Base-by-base conservation (phyloP, 306 rosid genomes). In the Pterocarpus macrocarpus region DNA sequence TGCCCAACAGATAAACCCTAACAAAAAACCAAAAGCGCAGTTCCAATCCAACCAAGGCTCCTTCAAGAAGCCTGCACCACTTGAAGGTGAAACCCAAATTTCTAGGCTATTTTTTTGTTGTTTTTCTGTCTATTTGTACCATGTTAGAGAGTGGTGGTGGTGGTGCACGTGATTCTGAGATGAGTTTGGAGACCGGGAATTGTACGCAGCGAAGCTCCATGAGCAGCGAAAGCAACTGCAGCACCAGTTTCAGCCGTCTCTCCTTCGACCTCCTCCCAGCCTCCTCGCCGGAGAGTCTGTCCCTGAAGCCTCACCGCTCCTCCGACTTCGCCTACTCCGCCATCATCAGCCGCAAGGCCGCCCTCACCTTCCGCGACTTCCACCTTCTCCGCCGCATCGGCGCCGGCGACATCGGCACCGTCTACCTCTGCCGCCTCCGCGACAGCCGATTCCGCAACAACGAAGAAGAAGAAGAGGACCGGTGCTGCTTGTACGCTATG, bases 391-490 rank as follows among this genome's bases (percentile, higher is more conserved):
- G 97, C 34, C 94, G 94, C 30, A 86, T 95, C 85, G 99, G 99
- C 49, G 74, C 92, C 69, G 99, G 99, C 0, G 99, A 95, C 73
- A 95, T 95, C 78, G 96, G 97, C 0, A 95, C 97, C 0, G 99
- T 95, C 58, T 93, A 90, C 77, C 87, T 95, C 56, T 95, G 98
- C 80, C 87, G 87, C 17, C 90, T 95, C 76, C 80, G 94, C 32
- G 81, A 50, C 80, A 7, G 9, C 69, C 45, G 47, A 12, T 64
- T 76, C 12, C 71, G n/a, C 30, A 11, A 22, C 3, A 71, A 5
- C 2, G 80, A 73, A 0, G 74, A 67, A 0, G 86, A 69, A 15
- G 87, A 79, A 0, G 88, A 76, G 0, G 81, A 78, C 1, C 62
- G 38, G 7, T 57, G 35, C 71, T 76, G 93, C 76, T 49, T 86